phyloP scores from a whole-genome alignment of 306 rosid species.

The Medicago truncatula region DNA sequence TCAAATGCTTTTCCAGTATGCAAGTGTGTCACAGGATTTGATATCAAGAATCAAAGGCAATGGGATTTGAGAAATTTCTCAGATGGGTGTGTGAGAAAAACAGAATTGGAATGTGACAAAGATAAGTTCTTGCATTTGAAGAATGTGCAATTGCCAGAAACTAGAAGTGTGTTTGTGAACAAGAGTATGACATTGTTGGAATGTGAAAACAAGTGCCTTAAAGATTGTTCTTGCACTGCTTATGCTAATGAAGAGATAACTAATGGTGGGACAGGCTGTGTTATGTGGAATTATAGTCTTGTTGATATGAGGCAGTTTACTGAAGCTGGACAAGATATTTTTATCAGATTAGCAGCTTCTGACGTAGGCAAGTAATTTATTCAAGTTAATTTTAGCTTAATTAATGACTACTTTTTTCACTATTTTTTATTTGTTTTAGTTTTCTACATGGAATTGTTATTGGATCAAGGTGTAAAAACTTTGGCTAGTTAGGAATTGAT shows the following conservation, averaged over 20 bases:
- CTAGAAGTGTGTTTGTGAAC: conserved; percentile 32
- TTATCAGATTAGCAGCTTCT: conserved; percentile 59
- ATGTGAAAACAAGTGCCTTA: conserved; percentile 43
- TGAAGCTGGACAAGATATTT: conserved; percentile 43
- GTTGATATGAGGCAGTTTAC: conserved; percentile 43
- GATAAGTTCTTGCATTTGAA: conserved; percentile 25
- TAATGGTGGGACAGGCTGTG: conserved; percentile 47
- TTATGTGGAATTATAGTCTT: conserved; percentile 50
- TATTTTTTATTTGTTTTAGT: background rate
- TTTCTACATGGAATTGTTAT: background rate
- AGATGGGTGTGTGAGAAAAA: conserved; percentile 39
- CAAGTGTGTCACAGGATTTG: conserved; percentile 54
- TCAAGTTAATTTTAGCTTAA: background rate
- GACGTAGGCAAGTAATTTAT: conserved; percentile 52
- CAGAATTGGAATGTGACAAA: conserved; percentile 11
- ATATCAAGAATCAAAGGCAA: conserved; percentile 40
- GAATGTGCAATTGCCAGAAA: conserved; percentile 31
- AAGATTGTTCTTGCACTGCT: conserved; percentile 57
- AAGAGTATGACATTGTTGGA: conserved; percentile 40
- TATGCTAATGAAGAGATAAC: conserved; percentile 49
- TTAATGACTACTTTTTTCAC: background rate
- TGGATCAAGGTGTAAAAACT: background rate
- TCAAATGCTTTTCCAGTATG: conserved; percentile 60
- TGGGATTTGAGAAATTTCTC: conserved; percentile 62
- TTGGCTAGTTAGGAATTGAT: background rate